Evolutionary conservation across 805 yeast species (phyloP).

Genomic region (Candida incommunis): DNA sequence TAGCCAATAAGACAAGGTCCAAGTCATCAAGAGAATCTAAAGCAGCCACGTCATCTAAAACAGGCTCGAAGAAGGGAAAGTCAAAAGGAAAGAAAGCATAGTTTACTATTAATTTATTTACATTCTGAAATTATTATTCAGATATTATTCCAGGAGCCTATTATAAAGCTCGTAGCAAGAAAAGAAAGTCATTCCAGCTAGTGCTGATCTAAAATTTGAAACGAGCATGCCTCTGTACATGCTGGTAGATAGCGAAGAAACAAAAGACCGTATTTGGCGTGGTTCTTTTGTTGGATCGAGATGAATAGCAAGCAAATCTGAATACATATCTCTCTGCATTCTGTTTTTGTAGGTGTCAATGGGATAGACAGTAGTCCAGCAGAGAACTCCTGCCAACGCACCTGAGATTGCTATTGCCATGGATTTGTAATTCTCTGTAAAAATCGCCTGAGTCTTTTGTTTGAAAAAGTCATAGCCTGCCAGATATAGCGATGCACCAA

Average conservation of each 20-base stretch:
- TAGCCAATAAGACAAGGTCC: too few relatives aligned
- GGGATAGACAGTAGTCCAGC: background rate
- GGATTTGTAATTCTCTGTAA: background rate
- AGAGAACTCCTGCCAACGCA: background rate
- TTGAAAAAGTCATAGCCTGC: background rate
- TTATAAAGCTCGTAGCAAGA: background rate
- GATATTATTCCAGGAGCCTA: background rate
- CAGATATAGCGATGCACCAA: background rate
- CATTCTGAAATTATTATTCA: background rate
- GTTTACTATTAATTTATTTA: background rate
- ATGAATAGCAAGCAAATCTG: background rate
- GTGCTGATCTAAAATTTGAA: background rate
- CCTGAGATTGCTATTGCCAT: background rate
- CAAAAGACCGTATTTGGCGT: background rate
- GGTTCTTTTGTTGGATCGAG: background rate
- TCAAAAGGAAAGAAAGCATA: background rate
- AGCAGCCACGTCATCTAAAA: too few relatives aligned
- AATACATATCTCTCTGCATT: background rate
- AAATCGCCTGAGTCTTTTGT: background rate
- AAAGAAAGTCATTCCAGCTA: background rate
- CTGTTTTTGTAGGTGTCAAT: conserved; percentile 1
- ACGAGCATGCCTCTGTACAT: background rate
- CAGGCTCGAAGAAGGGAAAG: background rate
- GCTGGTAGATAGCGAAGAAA: background rate
- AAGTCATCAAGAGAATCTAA: too few relatives aligned